Percentiles rank a stretch among this genome's conserved stretches.
These are phyloP conservation scores for Turnera subulata DNA, from an alignment of 345 rosid genomes.

Conservation along the genomic window DNA sequence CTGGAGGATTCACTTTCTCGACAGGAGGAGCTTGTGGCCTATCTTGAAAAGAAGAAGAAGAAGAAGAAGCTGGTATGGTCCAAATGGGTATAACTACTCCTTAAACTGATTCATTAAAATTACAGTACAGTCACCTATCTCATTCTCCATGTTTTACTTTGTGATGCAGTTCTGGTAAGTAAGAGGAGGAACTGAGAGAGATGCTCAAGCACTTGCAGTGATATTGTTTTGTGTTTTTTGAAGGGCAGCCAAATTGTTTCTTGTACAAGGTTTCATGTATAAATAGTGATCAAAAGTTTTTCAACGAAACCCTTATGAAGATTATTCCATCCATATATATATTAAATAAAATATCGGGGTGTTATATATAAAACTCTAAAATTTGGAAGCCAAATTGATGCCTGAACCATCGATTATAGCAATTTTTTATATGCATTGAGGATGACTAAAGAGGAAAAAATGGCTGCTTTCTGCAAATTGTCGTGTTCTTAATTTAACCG, in stretches of 20 bases:
- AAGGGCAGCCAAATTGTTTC: constrained; percentile 17
- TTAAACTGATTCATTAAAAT: not conserved
- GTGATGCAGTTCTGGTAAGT: constrained; percentile 47
- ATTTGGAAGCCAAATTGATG: no score
- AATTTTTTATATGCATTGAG: no score
- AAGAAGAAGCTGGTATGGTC: constrained; percentile 60
- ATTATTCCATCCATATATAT: not conserved
- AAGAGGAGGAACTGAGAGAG: constrained; percentile 12
- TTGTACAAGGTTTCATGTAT: constrained; percentile 15
- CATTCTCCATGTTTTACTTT: constrained; percentile 11
- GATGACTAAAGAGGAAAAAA: no score
- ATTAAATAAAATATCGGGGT: not conserved
- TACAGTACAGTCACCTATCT: constrained; percentile 8
- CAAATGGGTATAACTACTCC: not conserved
- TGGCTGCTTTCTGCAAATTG: no score
- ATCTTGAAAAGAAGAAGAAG: constrained; percentile 81
- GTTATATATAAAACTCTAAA: not conserved
- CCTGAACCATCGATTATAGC: no score
- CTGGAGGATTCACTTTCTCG: constrained; percentile 66
- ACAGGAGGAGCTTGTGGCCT: constrained; percentile 71
- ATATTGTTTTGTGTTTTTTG: constrained; percentile 11
- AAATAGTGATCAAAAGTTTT: constrained; percentile 19
- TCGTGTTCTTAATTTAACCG: no score
- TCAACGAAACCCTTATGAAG: not conserved
- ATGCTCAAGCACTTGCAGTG: constrained; percentile 11